A percentile compares a stretch with the other conserved stretches of the same genome.
These are phyloP conservation scores for Herpetospermum pedunculosum DNA, from an alignment of 306 rosid species.

Conservation along the genomic window DNA sequence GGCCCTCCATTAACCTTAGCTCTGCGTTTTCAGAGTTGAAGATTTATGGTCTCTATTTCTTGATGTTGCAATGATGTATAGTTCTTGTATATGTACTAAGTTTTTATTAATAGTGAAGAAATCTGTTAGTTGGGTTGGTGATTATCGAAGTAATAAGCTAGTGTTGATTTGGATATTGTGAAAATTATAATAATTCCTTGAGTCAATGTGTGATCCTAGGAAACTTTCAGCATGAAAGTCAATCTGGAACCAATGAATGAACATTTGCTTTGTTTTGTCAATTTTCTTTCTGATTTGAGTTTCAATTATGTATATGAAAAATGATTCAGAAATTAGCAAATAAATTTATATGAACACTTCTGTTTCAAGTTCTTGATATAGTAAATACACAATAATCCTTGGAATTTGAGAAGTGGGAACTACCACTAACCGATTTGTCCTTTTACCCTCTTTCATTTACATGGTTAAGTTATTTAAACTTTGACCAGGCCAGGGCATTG, in stretches of 20 bases:
- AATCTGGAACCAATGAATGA: neutral
- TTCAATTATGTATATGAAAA: neutral
- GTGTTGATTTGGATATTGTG: neutral
- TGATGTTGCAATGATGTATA: neutral
- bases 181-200: neutral
- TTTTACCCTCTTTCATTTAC: neutral
- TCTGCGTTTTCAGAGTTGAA: neutral
- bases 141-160: neutral
- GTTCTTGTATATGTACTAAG: neutral
- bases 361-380: neutral
- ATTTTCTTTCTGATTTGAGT: neutral
- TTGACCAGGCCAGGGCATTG: slow-evolving; percentile 70
- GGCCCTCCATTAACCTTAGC: slow-evolving; percentile 29
- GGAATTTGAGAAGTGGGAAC: neutral
- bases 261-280: neutral
- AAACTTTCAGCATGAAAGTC: neutral
- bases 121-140: neutral
- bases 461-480: slow-evolving; percentile 17
- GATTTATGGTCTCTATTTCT: neutral
- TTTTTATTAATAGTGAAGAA: neutral
- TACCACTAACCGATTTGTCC: neutral
- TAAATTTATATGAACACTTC: neutral
- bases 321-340: neutral
- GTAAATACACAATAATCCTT: neutral
- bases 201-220: neutral